Evolutionary conservation across 345 rosid genomes (phyloP), one percentile per base, ranked within the genome.

Genomic region (Rhizophora apiculata): DNA sequence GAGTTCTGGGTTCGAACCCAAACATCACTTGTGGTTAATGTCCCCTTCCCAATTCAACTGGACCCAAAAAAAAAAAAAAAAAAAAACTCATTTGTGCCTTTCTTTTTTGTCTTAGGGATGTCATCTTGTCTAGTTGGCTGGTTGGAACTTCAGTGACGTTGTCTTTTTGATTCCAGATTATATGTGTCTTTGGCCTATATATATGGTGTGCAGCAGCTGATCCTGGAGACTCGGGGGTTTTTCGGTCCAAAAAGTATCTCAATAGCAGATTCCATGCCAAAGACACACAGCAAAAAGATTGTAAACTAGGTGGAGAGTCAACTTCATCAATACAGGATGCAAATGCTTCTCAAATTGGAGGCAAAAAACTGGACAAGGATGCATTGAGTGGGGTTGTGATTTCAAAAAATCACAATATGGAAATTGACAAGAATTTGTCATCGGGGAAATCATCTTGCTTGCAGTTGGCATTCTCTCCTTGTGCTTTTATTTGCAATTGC

Each of bases 171-270:
- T 82, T 75, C 57, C 74, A 89, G 93, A 86, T 91, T 74, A 74
- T 79, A 20, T 85, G 91, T 72, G 92, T 79, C 79, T 85, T 91
- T 69, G 87, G 89, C 49, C 88, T 89, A 65, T 89, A 89, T 74
- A 82, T 89, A 64, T 91, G 92, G 96, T 89, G 91, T 74, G 96
- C 95, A 9, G 93, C 91, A 13, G 84, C 97, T n/a, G 93, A 91
- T 83, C 97, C 91, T 71, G 96, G 91, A n/a, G 96, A 89, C 67
- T 76, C 82, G 6, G 96, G 93, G 71, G 93, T 89, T 70, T 89
- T 87, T 60, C 82, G 77, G 73, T 91, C 93, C 16, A 89, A 87
- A 72, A 91, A 95, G 81, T 90, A 92, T 76, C 83, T 95, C 60
- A 82, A 85, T 21, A 70, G 86, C 78, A 87, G 82, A 29, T 85